Evolutionary conservation across 306 rosid species (phyloP).

Genomic region (Clitoria ternatea): DNA sequence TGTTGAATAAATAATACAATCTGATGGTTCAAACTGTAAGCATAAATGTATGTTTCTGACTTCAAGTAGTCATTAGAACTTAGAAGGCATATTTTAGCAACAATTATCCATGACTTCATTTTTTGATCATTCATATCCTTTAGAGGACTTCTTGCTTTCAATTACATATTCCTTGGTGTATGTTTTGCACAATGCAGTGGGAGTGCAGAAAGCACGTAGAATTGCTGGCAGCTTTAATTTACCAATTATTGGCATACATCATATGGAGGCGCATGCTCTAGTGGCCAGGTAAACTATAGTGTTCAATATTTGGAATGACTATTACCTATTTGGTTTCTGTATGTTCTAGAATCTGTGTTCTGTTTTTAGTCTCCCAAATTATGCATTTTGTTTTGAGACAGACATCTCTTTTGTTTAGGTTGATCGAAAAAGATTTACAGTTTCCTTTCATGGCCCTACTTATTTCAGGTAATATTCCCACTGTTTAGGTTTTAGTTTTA

Average conservation of each 20-base stretch:
- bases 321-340: slow-evolving; percentile 8
- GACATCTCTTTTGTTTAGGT: slow-evolving; percentile 40
- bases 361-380: background rate
- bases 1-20: slow-evolving; percentile 5
- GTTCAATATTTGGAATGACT: slow-evolving; percentile 8
- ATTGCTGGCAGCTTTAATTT: slow-evolving; percentile 58
- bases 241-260: slow-evolving; percentile 90
- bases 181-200: slow-evolving; percentile 58
- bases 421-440: slow-evolving; percentile 68
- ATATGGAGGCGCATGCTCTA: slow-evolving; percentile 99
- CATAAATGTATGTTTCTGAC: background rate
- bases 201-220: slow-evolving; percentile 80
- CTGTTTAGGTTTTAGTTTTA: background rate
- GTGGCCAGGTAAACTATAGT: slow-evolving; percentile 69
- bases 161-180: slow-evolving; percentile 13
- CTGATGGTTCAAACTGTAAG: background rate
- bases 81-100: slow-evolving; percentile 3
- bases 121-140: background rate
- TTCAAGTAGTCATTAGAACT: background rate
- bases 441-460: slow-evolving; percentile 93
- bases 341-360: background rate
- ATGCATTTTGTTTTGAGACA: slow-evolving; percentile 20
- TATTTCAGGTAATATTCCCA: slow-evolving; percentile 59
- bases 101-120: background rate
- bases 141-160: slow-evolving; percentile 17